Percentiles rank a stretch among this genome's conserved stretches.
Evolutionary conservation across 2,329 filamentous ascomycete genomes (phyloP).

Genomic region (Blastomyces percursus): DNA sequence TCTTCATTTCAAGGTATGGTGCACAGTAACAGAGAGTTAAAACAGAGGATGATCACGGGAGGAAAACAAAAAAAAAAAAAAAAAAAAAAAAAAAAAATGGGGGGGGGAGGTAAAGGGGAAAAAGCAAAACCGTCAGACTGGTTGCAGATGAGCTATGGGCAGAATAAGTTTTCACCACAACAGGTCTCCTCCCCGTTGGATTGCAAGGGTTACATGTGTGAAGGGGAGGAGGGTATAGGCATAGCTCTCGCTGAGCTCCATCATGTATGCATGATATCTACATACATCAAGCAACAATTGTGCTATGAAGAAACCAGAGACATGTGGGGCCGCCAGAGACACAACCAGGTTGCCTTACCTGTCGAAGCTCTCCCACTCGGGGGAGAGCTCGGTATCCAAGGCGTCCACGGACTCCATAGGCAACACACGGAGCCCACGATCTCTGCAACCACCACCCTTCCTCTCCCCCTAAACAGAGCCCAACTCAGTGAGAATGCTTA

Average conservation of each 20-base stretch:
- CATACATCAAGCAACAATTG: neutral
- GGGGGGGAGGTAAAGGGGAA: no score
- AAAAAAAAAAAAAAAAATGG: no score
- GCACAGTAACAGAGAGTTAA: neutral
- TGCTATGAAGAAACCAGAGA: neutral
- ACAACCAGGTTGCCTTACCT: constrained; percentile 45
- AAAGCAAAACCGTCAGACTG: neutral
- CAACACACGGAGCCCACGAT: neutral
- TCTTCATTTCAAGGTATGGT: constrained; percentile 4
- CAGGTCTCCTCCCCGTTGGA: neutral
- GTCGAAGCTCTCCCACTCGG: constrained; percentile 61
- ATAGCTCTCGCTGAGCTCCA: neutral
- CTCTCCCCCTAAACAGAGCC: neutral
- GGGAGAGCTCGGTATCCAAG: constrained; percentile 36
- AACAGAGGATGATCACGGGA: neutral
- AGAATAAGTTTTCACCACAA: neutral
- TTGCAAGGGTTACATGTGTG: neutral
- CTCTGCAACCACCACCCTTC: neutral
- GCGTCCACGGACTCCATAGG: constrained; percentile 27
- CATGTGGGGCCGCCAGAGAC: neutral
- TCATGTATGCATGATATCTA: neutral
- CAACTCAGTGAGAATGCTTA: neutral
- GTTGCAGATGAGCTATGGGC: neutral
- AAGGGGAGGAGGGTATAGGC: neutral
- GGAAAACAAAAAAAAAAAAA: neutral